Evolutionary conservation across 2,329 filamentous ascomycete species (phyloP).

Genomic region (Colletotrichum sp.): DNA sequence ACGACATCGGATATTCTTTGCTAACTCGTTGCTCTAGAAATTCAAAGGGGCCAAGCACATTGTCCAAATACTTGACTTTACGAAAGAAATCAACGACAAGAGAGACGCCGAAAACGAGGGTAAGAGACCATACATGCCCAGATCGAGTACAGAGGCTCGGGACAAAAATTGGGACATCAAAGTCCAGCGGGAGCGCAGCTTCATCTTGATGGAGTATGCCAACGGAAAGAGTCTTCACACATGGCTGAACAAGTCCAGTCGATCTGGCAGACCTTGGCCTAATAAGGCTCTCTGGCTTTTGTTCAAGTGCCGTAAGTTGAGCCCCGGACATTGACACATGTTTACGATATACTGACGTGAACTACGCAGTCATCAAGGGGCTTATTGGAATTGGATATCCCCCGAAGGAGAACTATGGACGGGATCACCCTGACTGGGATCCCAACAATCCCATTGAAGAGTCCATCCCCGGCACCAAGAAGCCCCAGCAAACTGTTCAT

Average conservation of each 20-base stretch:
- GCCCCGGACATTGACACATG: not conserved
- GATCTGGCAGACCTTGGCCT: not conserved
- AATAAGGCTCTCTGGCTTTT: constrained; percentile 12
- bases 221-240: constrained; percentile 25
- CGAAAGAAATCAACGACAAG: not conserved
- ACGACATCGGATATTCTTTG: no score
- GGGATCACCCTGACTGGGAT: not conserved
- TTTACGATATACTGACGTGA: not conserved
- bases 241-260: constrained; percentile 16
- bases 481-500: constrained; percentile 8
- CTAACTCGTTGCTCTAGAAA: constrained; percentile 14
- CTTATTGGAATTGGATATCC: constrained; percentile 31
- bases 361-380: constrained; percentile 28
- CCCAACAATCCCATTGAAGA: constrained; percentile 1
- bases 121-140: not conserved
- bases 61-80: constrained; percentile 30
- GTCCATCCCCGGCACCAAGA: not conserved
- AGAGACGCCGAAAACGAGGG: not conserved
- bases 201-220: constrained; percentile 31
- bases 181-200: not conserved
- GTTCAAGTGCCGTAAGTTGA: constrained; percentile 9
- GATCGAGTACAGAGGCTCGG: not conserved
- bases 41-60: constrained; percentile 31
- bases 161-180: not conserved
- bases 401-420: not conserved